Evolutionary conservation across 306 rosid species (phyloP).

Genomic region (Vachellia pachyceras): DNA sequence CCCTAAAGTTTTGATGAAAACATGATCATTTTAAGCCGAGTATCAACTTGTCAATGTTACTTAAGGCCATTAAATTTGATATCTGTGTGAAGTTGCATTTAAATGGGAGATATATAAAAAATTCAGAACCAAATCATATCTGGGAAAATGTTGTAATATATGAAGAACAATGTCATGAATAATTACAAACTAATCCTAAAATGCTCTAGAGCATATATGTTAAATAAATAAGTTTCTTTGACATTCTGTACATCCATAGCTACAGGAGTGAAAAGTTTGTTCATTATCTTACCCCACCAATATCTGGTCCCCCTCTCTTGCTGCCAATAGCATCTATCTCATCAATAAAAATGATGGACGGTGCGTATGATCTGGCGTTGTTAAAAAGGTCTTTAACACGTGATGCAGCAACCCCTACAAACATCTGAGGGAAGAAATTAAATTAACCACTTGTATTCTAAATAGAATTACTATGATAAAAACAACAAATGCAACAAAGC

Average conservation of each 20-base stretch:
- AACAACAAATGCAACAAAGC: conserved; percentile 23
- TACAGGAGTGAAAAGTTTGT: conserved; percentile 32
- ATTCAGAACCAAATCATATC: not conserved
- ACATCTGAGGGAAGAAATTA: conserved; percentile 69
- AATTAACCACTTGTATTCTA: conserved; percentile 27
- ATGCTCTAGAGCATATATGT: conserved; percentile 11
- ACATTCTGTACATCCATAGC: not conserved
- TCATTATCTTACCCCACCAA: conserved; percentile 86
- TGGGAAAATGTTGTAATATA: conserved; percentile 29
- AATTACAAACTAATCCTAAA: conserved; percentile 13
- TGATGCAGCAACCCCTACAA: conserved; percentile 98
- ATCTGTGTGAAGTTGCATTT: not conserved
- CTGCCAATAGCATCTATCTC: conserved; percentile 99
- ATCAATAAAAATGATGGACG: conserved; percentile 93
- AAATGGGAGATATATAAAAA: not conserved
- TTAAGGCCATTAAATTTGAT: not conserved
- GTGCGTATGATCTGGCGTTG: conserved; percentile 88
- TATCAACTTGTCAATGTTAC: not conserved
- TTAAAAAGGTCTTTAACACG: conserved; percentile 96
- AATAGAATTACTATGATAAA: not conserved
- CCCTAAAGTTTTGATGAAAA: not conserved
- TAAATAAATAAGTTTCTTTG: conserved; percentile 16
- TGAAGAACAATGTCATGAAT: conserved; percentile 2
- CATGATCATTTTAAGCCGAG: conserved; percentile 8
- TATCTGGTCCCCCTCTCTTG: conserved; percentile 99